phyloP scores from a whole-genome alignment of 345 rosid species.

The Pseudoturritis turrita region DNA sequence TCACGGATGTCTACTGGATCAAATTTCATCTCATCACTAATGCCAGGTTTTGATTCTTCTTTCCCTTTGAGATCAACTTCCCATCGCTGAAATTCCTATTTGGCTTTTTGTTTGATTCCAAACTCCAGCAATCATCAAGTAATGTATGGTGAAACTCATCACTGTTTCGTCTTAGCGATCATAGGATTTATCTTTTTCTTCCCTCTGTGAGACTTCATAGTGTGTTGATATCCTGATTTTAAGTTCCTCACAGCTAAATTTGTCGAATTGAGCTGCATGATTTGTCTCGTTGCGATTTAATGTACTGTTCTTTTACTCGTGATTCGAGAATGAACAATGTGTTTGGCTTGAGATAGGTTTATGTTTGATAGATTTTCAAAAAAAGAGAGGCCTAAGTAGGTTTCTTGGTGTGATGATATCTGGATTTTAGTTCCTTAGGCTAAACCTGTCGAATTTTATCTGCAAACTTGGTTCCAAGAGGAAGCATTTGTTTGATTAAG shows the following conservation, averaged over 20 bases:
- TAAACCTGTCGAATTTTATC: background rate
- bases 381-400: background rate
- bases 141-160: background rate
- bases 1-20: conserved; percentile 84
- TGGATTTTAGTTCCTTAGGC: background rate
- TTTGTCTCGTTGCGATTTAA: background rate
- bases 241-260: background rate
- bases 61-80: background rate
- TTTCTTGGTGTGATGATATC: background rate
- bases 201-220: background rate
- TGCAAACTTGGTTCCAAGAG: background rate
- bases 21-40: conserved; percentile 61
- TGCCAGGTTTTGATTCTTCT: conserved; percentile 49
- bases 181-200: background rate
- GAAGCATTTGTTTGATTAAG: background rate
- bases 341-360: background rate
- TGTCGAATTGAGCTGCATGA: background rate
- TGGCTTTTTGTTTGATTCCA: background rate
- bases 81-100: background rate
- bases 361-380: background rate
- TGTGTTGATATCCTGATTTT: background rate
- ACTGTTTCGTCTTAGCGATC: background rate
- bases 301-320: background rate
- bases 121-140: background rate
- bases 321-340: background rate